A percentile compares a stretch with the other conserved stretches of the same genome.
phyloP scores from a whole-genome alignment of 2,329 filamentous ascomycete species.

The Verticillium isaacii region DNA sequence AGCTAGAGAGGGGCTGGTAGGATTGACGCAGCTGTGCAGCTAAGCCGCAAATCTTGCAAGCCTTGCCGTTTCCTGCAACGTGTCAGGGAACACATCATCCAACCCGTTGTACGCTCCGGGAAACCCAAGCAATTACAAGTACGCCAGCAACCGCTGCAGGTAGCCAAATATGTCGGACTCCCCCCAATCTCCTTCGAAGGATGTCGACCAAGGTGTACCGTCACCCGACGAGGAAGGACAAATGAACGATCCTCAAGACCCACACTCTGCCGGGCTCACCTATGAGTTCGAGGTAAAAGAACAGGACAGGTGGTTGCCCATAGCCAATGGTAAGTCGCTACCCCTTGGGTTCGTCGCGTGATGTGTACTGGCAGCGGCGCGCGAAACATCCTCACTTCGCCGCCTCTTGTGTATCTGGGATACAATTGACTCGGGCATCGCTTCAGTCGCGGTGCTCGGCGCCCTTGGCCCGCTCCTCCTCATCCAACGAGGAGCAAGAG shows the following conservation, averaged over 20 bases:
- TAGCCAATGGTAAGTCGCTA: conserved; percentile 94
- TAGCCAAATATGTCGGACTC: conserved; percentile 88
- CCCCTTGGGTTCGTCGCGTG: conserved; percentile 45
- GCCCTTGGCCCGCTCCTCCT: conserved; percentile 6
- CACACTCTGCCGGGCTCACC: conserved; percentile 69
- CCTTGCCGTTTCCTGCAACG: conserved; percentile 52
- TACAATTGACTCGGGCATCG: background rate
- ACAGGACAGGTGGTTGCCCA: conserved; percentile 98
- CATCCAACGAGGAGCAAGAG: background rate
- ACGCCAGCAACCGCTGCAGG: conserved; percentile 60
- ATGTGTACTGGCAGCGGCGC: conserved; percentile 18
- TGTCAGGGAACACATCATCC: conserved; percentile 59
- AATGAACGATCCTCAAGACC: conserved; percentile 83
- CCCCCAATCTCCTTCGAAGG: conserved; percentile 84
- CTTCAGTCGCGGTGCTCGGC: conserved; percentile 7
- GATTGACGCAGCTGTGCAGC: conserved; percentile 21
- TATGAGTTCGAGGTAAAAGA: conserved; percentile 99
- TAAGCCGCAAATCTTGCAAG: conserved; percentile 47
- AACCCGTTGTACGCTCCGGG: conserved; percentile 46
- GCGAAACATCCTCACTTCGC: background rate
- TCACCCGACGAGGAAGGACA: conserved; percentile 90
- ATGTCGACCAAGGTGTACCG: conserved; percentile 89
- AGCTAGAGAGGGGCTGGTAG: background rate
- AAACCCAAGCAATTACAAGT: conserved; percentile 54
- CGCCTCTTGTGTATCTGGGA: background rate